These are phyloP conservation scores for Ganoderma resinaceum DNA, from an alignment of 1,284 basidiomycete species.

Conservation along the genomic window DNA sequence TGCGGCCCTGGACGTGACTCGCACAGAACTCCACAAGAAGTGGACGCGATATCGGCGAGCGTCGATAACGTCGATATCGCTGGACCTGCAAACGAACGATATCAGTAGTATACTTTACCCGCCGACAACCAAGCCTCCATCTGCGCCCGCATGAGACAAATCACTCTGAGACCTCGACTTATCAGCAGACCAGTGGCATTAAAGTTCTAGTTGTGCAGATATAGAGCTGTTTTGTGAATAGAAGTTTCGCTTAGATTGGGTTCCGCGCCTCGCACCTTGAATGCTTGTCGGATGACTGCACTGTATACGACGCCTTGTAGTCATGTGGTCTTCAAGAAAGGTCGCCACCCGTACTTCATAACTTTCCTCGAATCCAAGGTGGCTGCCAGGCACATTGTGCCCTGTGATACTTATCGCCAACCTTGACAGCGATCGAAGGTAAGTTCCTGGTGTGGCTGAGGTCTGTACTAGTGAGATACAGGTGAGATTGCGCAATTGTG, in stretches of 20 bases:
- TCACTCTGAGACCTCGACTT: not conserved
- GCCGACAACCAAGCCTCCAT: too few species aligned
- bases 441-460: too few species aligned
- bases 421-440: too few species aligned
- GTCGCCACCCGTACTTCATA: too few species aligned
- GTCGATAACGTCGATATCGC: not conserved
- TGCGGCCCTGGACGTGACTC: not conserved
- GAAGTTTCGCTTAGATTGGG: not conserved
- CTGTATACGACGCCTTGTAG: not conserved
- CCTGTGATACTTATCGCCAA: too few species aligned
- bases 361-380: too few species aligned
- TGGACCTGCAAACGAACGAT: not conserved
- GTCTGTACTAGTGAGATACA: too few species aligned
- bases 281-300: not conserved
- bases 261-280: not conserved
- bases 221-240: not conserved
- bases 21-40: not conserved
- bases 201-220: not conserved
- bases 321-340: not conserved
- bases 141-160: not conserved
- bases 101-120: not conserved
- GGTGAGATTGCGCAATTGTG: too few species aligned
- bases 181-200: not conserved
- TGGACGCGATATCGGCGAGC: not conserved
- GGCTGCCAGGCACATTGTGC: too few species aligned